Evolutionary conservation across 495 filamentous ascomycete species (phyloP).

Genomic region (Penicillium maclennaniae): DNA sequence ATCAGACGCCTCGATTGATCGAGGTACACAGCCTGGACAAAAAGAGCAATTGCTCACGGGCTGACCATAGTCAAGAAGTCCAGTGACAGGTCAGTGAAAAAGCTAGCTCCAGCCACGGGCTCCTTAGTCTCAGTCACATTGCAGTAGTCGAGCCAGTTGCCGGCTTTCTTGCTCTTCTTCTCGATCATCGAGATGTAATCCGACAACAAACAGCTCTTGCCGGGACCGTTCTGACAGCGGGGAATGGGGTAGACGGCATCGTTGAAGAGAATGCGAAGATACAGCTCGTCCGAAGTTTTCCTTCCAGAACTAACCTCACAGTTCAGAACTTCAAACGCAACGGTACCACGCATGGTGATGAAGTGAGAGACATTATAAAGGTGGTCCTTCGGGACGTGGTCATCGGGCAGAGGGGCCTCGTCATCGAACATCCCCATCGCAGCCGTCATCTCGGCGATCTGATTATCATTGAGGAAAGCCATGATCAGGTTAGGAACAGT

Average conservation of each 20-base stretch:
- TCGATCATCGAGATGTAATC: constrained; percentile 43
- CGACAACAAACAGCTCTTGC: constrained; percentile 40
- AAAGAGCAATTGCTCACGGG: constrained; percentile 2
- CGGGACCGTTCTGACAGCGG: constrained; percentile 44
- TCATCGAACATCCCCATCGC: constrained; percentile 52
- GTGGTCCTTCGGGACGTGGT: constrained; percentile 25
- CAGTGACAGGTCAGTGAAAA: constrained; percentile 43
- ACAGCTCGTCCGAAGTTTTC: constrained; percentile 20
- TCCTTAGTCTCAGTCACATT: constrained; percentile 30
- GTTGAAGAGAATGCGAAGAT: constrained; percentile 49
- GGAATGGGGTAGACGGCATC: constrained; percentile 52
- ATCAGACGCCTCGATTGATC: too few species aligned
- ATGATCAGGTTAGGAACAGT: constrained; percentile 46
- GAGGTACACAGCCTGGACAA: too few species aligned
- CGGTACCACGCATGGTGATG: constrained; percentile 53
- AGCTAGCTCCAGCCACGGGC: constrained; percentile 37
- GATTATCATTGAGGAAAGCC: constrained; percentile 56
- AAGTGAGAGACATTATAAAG: constrained; percentile 31
- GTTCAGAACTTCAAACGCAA: constrained; percentile 50
- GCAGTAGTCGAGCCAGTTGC: constrained; percentile 42
- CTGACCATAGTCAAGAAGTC: constrained; percentile 32
- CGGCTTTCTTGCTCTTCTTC: constrained; percentile 39
- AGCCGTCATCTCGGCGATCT: constrained; percentile 53
- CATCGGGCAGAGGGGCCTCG: constrained; percentile 38
- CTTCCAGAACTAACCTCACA: constrained; percentile 21